These are phyloP conservation scores for Opeltia flavorubescens DNA, from an alignment of 495 filamentous ascomycete genomes.

Conservation along the genomic window DNA sequence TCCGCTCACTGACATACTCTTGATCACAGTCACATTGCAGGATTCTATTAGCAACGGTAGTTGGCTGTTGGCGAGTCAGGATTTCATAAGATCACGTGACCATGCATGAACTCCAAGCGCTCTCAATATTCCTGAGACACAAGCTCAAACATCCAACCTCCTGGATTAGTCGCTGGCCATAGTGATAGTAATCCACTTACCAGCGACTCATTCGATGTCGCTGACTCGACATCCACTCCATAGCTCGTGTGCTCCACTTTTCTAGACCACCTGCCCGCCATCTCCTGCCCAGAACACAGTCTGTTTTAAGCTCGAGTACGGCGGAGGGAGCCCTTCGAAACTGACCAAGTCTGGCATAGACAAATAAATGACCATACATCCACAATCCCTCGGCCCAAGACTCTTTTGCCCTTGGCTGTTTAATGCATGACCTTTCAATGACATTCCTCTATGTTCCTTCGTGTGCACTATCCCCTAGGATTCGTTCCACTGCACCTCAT, in stretches of 20 bases:
- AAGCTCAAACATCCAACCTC: neutral
- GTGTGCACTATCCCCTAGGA: no score
- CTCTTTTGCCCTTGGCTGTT: neutral
- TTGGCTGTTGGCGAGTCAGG: no score
- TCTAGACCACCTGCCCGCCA: neutral
- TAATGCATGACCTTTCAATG: neutral
- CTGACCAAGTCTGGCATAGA: neutral
- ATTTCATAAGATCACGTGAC: no score
- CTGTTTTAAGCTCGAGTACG: neutral
- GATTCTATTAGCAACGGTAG: no score
- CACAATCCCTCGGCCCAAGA: neutral
- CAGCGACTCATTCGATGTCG: neutral
- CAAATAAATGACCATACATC: neutral
- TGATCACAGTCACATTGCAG: no score
- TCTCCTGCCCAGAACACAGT: neutral
- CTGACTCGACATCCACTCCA: neutral
- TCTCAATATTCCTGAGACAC: slow-evolving; percentile 1
- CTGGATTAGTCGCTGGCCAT: neutral
- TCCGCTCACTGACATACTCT: no score
- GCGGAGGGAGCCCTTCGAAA: neutral
- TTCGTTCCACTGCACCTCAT: no score
- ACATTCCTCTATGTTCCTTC: neutral
- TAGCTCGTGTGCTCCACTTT: neutral
- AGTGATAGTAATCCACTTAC: neutral
- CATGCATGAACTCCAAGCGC: no score